These are phyloP conservation scores for Aspergillus novofumigatus DNA, from an alignment of 2,329 filamentous ascomycete species.

Conservation along the genomic window DNA sequence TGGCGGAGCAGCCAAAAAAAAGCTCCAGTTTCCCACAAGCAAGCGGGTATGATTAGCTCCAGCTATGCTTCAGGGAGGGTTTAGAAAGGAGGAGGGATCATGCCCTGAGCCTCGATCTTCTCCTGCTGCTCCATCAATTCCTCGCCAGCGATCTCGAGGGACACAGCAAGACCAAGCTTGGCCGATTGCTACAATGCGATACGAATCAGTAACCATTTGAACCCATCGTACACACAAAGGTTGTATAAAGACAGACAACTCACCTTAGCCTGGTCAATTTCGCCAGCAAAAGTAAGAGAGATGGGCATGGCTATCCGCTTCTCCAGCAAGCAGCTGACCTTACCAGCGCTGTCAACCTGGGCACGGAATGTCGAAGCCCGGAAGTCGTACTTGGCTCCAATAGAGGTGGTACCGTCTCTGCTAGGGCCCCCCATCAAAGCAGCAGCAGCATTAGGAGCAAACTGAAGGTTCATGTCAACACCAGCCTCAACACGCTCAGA, in stretches of 20 bases:
- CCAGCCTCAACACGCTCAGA: constrained; percentile 96
- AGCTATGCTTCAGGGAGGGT: constrained; percentile 8
- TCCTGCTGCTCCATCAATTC: constrained; percentile 85
- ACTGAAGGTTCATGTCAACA: constrained; percentile 87
- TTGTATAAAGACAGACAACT: constrained; percentile 35
- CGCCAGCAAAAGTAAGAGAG: constrained; percentile 89
- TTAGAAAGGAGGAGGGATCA: constrained; percentile 49
- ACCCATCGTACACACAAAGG: neutral
- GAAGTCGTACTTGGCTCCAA: constrained; percentile 98
- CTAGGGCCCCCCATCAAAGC: constrained; percentile 71
- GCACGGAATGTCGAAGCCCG: constrained; percentile 91
- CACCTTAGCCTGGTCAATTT: constrained; percentile 95
- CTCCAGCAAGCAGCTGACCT: constrained; percentile 87
- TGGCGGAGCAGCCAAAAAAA: constrained; percentile 9
- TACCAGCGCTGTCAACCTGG: constrained; percentile 92
- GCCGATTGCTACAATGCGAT: constrained; percentile 68
- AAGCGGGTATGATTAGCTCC: constrained; percentile 12
- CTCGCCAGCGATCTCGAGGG: constrained; percentile 79
- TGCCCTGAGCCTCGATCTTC: constrained; percentile 40
- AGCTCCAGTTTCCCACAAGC: constrained; percentile 5
- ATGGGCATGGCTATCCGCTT: constrained; percentile 93
- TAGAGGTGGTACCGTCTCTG: constrained; percentile 84
- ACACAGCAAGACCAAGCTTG: constrained; percentile 91
- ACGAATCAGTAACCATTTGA: constrained; percentile 12
- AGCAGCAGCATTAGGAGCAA: constrained; percentile 61